These are phyloP conservation scores for Penicillium lividum DNA, from an alignment of 495 filamentous ascomycete species.

Conservation along the genomic window DNA sequence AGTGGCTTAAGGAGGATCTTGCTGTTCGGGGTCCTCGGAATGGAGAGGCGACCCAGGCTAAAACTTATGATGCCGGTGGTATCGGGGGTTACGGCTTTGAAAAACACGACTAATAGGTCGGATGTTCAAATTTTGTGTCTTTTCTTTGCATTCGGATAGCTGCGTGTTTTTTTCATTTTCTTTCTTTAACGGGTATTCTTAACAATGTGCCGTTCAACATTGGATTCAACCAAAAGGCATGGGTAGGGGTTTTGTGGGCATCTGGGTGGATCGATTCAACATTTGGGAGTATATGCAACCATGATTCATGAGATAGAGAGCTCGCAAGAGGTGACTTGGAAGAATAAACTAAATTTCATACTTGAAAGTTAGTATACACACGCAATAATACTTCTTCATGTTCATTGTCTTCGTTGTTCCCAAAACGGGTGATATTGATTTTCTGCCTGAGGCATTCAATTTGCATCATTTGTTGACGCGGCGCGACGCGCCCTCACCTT, in stretches of 20 bases:
- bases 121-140: not conserved
- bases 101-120: conserved; percentile 44
- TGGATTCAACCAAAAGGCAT: conserved; percentile 35
- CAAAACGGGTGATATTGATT: conserved; percentile 2
- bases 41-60: conserved; percentile 60
- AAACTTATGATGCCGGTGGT: conserved; percentile 66
- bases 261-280: conserved; percentile 36
- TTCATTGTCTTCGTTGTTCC: not conserved
- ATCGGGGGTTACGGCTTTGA: conserved; percentile 83
- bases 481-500: conserved; percentile 1
- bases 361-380: not conserved
- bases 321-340: conserved; percentile 1
- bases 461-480: conserved; percentile 10
- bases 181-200: conserved; percentile 15
- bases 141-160: conserved; percentile 1
- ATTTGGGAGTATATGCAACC: conserved; percentile 32
- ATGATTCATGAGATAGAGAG: conserved; percentile 26
- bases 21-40: conserved; percentile 75
- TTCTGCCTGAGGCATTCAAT: not conserved
- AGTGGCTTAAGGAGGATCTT: conserved; percentile 85
- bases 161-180: conserved; percentile 10
- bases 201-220: conserved; percentile 36
- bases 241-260: conserved; percentile 24
- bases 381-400: not conserved
- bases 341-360: not conserved